phyloP scores from a whole-genome alignment of 495 filamentous ascomycete species.

The Penicillium mononematosum region DNA sequence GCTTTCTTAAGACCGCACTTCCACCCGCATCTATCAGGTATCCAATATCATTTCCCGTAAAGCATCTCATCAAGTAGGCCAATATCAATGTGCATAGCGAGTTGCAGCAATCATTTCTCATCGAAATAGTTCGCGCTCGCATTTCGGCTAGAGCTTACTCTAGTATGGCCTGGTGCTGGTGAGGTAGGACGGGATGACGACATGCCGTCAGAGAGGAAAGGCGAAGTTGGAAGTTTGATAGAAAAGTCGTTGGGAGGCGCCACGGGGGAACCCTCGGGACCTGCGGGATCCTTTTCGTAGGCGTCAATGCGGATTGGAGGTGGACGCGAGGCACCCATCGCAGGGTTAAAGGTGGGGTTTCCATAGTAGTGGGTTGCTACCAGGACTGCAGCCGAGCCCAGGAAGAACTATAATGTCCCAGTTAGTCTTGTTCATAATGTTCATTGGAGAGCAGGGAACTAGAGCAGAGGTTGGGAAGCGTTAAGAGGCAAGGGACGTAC shows the following conservation, averaged over 20 bases:
- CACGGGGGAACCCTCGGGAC: conserved; percentile 52
- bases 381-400: conserved; percentile 75
- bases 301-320: conserved; percentile 72
- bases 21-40: conserved; percentile 19
- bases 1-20: conserved; percentile 2
- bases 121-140: conserved; percentile 36
- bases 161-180: conserved; percentile 51
- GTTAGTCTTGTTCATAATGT: conserved; percentile 22
- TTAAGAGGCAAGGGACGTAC: conserved; percentile 53
- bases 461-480: not conserved
- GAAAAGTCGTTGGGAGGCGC: conserved; percentile 48
- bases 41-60: conserved; percentile 25
- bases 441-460: not conserved
- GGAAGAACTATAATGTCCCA: conserved; percentile 61
- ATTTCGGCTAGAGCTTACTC: conserved; percentile 42
- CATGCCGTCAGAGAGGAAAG: conserved; percentile 52
- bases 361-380: conserved; percentile 84
- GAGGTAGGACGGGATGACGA: conserved; percentile 68
- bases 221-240: conserved; percentile 50
- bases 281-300: conserved; percentile 62
- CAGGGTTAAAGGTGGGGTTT: conserved; percentile 32
- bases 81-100: not conserved
- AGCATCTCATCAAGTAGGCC: not conserved
- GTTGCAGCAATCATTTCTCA: conserved; percentile 23
- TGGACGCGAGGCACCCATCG: conserved; percentile 53